Evolutionary conservation across 768 basidiomycete genomes (phyloP).

Genomic region (Peribolospora kevripleyi): DNA sequence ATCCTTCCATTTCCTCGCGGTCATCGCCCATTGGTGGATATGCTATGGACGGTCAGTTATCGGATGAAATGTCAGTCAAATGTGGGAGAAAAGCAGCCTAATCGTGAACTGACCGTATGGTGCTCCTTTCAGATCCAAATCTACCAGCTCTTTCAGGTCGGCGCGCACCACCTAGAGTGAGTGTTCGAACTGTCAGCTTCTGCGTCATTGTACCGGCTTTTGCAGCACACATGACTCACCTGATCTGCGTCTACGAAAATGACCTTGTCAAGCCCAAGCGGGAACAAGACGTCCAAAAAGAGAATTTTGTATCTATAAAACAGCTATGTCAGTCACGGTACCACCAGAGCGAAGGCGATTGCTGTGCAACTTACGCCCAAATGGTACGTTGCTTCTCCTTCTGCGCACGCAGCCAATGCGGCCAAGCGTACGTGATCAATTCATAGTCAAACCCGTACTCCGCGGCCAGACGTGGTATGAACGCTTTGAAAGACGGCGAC

Average conservation of each 20-base stretch:
- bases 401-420: conserved; percentile 86
- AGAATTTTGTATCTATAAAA: conserved; percentile 62
- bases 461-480: conserved; percentile 73
- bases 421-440: conserved; percentile 97
- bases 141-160: conserved; percentile 86
- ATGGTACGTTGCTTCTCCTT: conserved; percentile 96
- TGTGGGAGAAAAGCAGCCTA: background rate
- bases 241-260: conserved; percentile 97
- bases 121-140: conserved; percentile 70
- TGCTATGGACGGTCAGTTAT: background rate
- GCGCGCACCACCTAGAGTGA: conserved; percentile 49
- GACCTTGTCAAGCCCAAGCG: conserved; percentile 95
- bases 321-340: background rate
- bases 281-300: conserved; percentile 95
- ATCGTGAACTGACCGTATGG: conserved; percentile 38
- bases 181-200: background rate
- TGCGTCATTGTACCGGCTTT: background rate
- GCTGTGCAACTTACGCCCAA: conserved; percentile 37
- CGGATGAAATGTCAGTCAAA: too few species aligned
- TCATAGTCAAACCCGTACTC: conserved; percentile 91
- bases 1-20: conserved; percentile 84
- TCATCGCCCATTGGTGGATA: conserved; percentile 97
- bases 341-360: background rate
- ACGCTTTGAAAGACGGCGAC: conserved; percentile 18
- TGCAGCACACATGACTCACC: conserved; percentile 9